A percentile compares a stretch with the other conserved stretches of the same genome.
phyloP scores from a whole-genome alignment of 148 eudicot genomes.

The Persicaria maculosa region DNA sequence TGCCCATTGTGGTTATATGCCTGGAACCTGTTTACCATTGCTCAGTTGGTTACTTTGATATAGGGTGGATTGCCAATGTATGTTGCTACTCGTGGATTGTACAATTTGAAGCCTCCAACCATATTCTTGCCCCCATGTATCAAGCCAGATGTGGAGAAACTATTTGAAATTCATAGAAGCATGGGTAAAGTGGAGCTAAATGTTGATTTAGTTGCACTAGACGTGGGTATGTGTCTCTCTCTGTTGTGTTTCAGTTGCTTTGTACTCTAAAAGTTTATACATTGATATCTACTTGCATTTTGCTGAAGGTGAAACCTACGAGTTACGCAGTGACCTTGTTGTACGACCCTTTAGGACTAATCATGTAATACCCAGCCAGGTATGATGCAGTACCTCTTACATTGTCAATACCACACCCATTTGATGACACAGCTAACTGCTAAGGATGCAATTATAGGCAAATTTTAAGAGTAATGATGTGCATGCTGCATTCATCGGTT shows the following conservation, averaged over 20 bases:
- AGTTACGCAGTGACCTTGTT: conserved; percentile 81
- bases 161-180: conserved; percentile 71
- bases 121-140: conserved; percentile 87
- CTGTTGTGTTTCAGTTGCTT: neutral
- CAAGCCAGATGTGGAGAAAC: conserved; percentile 77
- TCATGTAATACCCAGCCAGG: conserved; percentile 97
- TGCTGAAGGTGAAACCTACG: conserved; percentile 77
- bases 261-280: neutral
- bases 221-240: conserved; percentile 45
- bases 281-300: neutral
- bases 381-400: conserved; percentile 22
- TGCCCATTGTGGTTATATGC: neutral
- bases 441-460: neutral
- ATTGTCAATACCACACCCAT: neutral
- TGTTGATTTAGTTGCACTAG: conserved; percentile 84
- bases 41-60: conserved; percentile 17
- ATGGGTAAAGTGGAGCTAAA: conserved; percentile 86
- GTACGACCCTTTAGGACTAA: conserved; percentile 89
- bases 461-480: too few species aligned
- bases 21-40: neutral
- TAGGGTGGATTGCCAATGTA: conserved; percentile 99
- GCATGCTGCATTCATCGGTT: too few species aligned
- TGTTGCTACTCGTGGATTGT: conserved; percentile 84
- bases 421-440: neutral
- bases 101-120: conserved; percentile 84